A percentile compares a stretch with the other conserved stretches of the same genome.
phyloP scores from a whole-genome alignment of 176 grass and related monocot species.

The Bothriochloa decipiens region DNA sequence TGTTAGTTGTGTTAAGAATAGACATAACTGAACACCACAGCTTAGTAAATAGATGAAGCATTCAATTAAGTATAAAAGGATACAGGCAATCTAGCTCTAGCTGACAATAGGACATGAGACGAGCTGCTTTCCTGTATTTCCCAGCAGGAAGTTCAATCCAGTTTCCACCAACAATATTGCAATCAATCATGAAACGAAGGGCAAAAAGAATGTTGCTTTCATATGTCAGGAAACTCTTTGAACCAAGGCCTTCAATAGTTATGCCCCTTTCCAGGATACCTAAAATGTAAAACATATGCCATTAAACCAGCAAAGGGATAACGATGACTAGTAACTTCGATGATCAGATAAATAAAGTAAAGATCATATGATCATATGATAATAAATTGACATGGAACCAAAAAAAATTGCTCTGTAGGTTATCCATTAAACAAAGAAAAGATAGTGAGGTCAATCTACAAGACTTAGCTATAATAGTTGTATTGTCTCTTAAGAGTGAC shows the following conservation, averaged over 20 bases:
- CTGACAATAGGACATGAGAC: slow-evolving; percentile 79
- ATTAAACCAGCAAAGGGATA: slow-evolving; percentile 16
- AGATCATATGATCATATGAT: slow-evolving; percentile 11
- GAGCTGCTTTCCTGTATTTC: slow-evolving; percentile 82
- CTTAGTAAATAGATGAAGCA: slow-evolving; percentile 35
- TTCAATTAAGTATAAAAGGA: slow-evolving; percentile 52
- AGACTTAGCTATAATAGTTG: neutral
- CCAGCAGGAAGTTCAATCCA: slow-evolving; percentile 92
- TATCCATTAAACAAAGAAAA: slow-evolving; percentile 8
- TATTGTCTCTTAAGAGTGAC: neutral
- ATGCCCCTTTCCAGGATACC: slow-evolving; percentile 95
- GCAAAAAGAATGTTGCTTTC: slow-evolving; percentile 99
- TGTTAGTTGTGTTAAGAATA: slow-evolving; percentile 54
- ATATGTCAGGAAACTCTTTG: slow-evolving; percentile 86
- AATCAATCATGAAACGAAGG: slow-evolving; percentile 96
- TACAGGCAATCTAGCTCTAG: slow-evolving; percentile 91
- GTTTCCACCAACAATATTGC: slow-evolving; percentile 93
- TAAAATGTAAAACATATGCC: slow-evolving; percentile 41
- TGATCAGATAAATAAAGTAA: neutral
- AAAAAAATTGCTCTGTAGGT: neutral
- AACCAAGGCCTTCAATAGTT: slow-evolving; percentile 80
- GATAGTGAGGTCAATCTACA: neutral
- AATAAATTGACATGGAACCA: slow-evolving; percentile 32
- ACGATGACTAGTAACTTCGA: neutral
- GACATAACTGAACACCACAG: slow-evolving; percentile 1